phyloP scores from a whole-genome alignment of 2,329 filamentous ascomycete genomes.

The Akanthomyces lecanii region DNA sequence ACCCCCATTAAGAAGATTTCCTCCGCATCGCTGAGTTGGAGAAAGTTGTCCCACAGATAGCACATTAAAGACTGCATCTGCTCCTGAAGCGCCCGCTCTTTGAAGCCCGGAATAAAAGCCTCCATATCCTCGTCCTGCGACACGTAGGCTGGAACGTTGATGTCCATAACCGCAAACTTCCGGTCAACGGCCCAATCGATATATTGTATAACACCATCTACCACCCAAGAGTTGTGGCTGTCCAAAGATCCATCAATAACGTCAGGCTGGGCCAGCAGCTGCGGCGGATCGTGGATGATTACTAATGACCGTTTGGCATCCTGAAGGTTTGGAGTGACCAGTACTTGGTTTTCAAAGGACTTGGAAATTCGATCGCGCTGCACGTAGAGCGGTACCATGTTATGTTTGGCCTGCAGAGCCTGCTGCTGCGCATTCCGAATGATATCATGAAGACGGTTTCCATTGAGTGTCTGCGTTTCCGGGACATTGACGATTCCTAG shows the following conservation, averaged over 20 bases:
- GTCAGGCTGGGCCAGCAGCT: conserved; percentile 64
- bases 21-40: conserved; percentile 68
- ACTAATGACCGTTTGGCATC: conserved; percentile 67
- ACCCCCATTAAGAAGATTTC: conserved; percentile 84
- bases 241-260: conserved; percentile 69
- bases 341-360: conserved; percentile 80
- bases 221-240: conserved; percentile 82
- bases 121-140: conserved; percentile 56
- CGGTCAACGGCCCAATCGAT: conserved; percentile 77
- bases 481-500: conserved; percentile 57
- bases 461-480: conserved; percentile 48
- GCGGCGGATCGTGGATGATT: conserved; percentile 87
- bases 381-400: conserved; percentile 77
- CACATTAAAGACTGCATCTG: conserved; percentile 69
- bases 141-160: conserved; percentile 80
- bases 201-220: conserved; percentile 77
- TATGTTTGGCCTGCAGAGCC: conserved; percentile 64
- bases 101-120: conserved; percentile 40
- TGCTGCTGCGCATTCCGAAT: conserved; percentile 73
- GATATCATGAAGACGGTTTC: conserved; percentile 70
- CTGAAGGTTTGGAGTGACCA: conserved; percentile 71
- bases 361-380: conserved; percentile 68
- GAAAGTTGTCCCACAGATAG: conserved; percentile 96
- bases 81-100: conserved; percentile 48
- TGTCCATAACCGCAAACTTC: conserved; percentile 80